Conservation (phyloP, 257 asterid genomes). For the Nicotiana paniculata region DNA sequence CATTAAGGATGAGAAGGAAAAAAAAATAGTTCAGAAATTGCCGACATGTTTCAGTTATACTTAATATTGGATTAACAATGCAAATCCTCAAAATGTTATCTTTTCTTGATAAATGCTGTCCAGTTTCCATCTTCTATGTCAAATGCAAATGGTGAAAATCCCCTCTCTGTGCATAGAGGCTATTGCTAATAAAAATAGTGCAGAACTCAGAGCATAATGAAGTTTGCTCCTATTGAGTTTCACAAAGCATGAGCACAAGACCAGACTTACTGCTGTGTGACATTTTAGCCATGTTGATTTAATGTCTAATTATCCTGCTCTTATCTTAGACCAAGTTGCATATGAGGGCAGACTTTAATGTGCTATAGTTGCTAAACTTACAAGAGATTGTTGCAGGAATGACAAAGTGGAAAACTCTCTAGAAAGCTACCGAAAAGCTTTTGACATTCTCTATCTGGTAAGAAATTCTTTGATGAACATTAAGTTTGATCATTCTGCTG, state of each 20-base stretch:
- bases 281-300: conserved; percentile 1
- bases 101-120: not conserved
- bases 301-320: not conserved
- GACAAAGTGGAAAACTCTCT: conserved; percentile 67
- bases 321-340: not conserved
- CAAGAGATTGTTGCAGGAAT: conserved; percentile 47
- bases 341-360: not conserved
- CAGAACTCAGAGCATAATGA: not conserved
- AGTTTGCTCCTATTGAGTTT: not conserved
- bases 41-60: not conserved
- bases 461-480: conserved; percentile 13
- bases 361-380: conserved; percentile 6
- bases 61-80: not conserved
- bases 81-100: not conserved
- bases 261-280: not conserved
- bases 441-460: conserved; percentile 80
- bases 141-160: not conserved
- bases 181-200: not conserved
- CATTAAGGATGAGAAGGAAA: not conserved
- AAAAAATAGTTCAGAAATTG: not conserved
- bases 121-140: not conserved
- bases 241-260: not conserved
- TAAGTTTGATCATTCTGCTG: not conserved
- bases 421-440: conserved; percentile 58
- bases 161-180: not conserved